phyloP scores from a whole-genome alignment of 352 stramenopile genomes.

The Phytophthora sp. region DNA sequence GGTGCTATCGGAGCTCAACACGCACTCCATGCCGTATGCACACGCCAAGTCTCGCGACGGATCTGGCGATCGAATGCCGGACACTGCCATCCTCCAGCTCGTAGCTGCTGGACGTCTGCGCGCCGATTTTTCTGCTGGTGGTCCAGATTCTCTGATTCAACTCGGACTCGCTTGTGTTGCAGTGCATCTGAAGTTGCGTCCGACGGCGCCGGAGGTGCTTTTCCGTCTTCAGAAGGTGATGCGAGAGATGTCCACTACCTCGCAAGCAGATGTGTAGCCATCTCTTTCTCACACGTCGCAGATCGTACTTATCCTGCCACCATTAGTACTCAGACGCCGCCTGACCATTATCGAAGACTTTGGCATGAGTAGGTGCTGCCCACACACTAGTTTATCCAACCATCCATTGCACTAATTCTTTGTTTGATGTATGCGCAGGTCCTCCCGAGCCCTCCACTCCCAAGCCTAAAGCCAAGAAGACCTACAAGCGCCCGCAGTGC shows the following conservation, averaged over 20 bases:
- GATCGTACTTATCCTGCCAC: conserved; percentile 16
- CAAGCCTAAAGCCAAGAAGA: conserved; percentile 9
- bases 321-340: background rate
- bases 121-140: conserved; percentile 23
- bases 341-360: too few species aligned
- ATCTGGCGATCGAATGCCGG: conserved; percentile 1
- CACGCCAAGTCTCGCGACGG: conserved; percentile 6
- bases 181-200: conserved; percentile 14
- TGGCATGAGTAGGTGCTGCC: too few species aligned
- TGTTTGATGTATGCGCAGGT: too few species aligned
- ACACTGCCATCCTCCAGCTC: conserved; percentile 27
- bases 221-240: conserved; percentile 17
- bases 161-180: conserved; percentile 18
- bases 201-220: conserved; percentile 26
- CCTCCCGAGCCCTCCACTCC: background rate
- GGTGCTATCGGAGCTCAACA: conserved; percentile 32
- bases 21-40: conserved; percentile 30
- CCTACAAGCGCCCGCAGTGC: conserved; percentile 16
- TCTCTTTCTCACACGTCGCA: conserved; percentile 7
- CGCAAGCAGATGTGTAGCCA: conserved; percentile 10
- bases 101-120: conserved; percentile 25
- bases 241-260: background rate
- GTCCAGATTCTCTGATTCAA: conserved; percentile 4
- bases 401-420: too few species aligned
- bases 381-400: too few species aligned